A percentile compares a stretch with the other conserved stretches of the same genome.
These are phyloP conservation scores for Marasmius oreades DNA, from an alignment of 1,284 basidiomycete genomes.

Conservation along the genomic window DNA sequence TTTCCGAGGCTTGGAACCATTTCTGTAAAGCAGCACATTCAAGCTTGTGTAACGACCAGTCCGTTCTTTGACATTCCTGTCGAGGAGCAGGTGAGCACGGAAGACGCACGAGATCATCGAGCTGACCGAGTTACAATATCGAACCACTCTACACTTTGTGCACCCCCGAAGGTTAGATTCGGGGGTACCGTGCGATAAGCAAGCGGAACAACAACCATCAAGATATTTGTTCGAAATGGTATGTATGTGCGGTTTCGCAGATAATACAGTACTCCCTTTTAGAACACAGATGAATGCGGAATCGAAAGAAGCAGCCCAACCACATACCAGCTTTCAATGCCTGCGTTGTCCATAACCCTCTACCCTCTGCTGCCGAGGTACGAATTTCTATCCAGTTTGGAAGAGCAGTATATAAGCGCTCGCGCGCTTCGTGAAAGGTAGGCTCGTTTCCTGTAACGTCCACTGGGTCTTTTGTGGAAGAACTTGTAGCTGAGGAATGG, in stretches of 20 bases:
- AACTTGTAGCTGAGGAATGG: slow-evolving; percentile 1
- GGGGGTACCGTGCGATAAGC: slow-evolving; percentile 39
- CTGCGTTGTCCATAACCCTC: slow-evolving; percentile 37
- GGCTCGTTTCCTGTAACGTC: neutral
- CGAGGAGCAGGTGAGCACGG: neutral
- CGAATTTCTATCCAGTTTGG: slow-evolving; percentile 31
- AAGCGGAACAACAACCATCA: slow-evolving; percentile 63
- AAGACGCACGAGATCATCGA: neutral
- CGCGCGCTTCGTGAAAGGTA: neutral
- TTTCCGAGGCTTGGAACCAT: slow-evolving; percentile 44
- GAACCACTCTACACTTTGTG: slow-evolving; percentile 60
- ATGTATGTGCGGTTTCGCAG: slow-evolving; percentile 55
- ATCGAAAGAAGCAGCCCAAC: neutral
- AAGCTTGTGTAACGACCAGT: slow-evolving; percentile 74
- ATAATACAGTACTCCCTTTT: slow-evolving; percentile 58
- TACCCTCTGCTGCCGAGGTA: slow-evolving; percentile 27
- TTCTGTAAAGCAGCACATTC: slow-evolving; percentile 72
- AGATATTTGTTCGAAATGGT: slow-evolving; percentile 68
- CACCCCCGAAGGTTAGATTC: slow-evolving; percentile 56
- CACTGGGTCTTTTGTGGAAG: slow-evolving; percentile 3
- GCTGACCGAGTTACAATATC: slow-evolving; percentile 73
- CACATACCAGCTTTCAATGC: slow-evolving; percentile 17
- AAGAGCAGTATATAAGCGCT: slow-evolving; percentile 13
- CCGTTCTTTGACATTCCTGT: slow-evolving; percentile 72
- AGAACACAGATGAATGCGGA: neutral